These are phyloP conservation scores for Testicularia cyperi DNA, from an alignment of 1,284 basidiomycete genomes.

Conservation along the genomic window DNA sequence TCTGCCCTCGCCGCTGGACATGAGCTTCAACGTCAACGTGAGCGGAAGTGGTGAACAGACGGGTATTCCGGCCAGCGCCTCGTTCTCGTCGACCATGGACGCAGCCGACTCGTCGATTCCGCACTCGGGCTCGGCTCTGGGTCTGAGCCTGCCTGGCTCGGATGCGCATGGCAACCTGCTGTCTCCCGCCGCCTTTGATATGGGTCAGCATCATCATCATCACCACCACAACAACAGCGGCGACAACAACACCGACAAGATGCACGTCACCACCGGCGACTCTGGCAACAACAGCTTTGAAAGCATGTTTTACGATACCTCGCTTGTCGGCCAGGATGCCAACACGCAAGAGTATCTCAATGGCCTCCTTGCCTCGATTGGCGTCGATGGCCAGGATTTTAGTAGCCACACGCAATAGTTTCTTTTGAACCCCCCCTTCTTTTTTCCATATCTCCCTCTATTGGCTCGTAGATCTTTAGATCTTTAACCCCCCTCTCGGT, in stretches of 20 bases:
- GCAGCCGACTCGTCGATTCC: slow-evolving; percentile 7
- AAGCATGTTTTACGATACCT: slow-evolving; percentile 19
- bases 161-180: slow-evolving; percentile 17
- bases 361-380: slow-evolving; percentile 35
- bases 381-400: slow-evolving; percentile 28
- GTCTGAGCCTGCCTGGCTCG: slow-evolving; percentile 16
- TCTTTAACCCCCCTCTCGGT: too few relatives aligned
- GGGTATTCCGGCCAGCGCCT: background rate
- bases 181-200: slow-evolving; percentile 1
- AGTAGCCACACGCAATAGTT: slow-evolving; percentile 1
- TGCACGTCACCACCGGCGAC: slow-evolving; percentile 5
- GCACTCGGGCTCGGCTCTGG: slow-evolving; percentile 13
- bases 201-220: too few relatives aligned
- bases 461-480: too few relatives aligned
- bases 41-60: background rate
- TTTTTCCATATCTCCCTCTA: background rate
- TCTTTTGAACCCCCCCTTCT: background rate
- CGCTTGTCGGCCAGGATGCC: slow-evolving; percentile 27
- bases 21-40: slow-evolving; percentile 26
- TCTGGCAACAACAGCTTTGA: slow-evolving; percentile 37
- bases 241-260: slow-evolving; percentile 3
- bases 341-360: slow-evolving; percentile 36
- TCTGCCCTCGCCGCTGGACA: slow-evolving; percentile 37
- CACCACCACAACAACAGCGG: too few relatives aligned
- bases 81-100: slow-evolving; percentile 10